Evolutionary conservation across 495 filamentous ascomycete species (phyloP).

Genomic region (Amorphotheca resinae): DNA sequence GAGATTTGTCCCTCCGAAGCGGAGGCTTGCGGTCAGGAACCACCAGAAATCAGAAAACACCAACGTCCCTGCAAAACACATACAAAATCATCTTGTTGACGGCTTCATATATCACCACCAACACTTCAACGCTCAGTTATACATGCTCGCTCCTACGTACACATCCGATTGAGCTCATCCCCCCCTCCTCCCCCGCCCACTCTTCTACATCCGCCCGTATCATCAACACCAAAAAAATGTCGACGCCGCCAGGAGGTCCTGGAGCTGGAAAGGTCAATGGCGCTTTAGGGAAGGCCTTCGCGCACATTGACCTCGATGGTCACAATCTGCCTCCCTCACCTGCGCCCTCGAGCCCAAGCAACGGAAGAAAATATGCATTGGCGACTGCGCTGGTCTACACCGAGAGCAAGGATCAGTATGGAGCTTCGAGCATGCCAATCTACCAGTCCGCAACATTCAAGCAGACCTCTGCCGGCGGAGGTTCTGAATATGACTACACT

Average conservation of each 20-base stretch:
- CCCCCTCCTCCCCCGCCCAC: neutral
- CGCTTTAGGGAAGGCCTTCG: slow-evolving; percentile 53
- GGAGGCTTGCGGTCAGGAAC: too few species aligned
- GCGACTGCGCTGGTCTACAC: slow-evolving; percentile 95
- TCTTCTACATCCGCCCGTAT: neutral
- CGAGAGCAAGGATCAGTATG: slow-evolving; percentile 90
- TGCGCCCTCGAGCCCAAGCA: slow-evolving; percentile 79
- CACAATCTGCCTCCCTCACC: slow-evolving; percentile 90
- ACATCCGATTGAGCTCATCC: too few species aligned
- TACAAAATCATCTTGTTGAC: too few species aligned
- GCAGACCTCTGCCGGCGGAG: slow-evolving; percentile 62
- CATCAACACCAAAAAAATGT: slow-evolving; percentile 22
- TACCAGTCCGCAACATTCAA: slow-evolving; percentile 99
- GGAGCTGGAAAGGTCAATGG: slow-evolving; percentile 14
- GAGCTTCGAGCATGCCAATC: slow-evolving; percentile 87
- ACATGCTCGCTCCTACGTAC: too few species aligned
- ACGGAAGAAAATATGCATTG: slow-evolving; percentile 72
- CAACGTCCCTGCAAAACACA: too few species aligned
- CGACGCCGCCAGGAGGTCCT: slow-evolving; percentile 23
- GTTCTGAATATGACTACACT: slow-evolving; percentile 91
- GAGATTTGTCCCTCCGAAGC: too few species aligned
- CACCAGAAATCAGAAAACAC: too few species aligned
- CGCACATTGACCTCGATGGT: slow-evolving; percentile 70
- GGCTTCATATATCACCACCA: too few species aligned
- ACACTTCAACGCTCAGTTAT: too few species aligned